These are phyloP conservation scores for Inonotus obliquus DNA, from an alignment of 1,284 basidiomycete genomes.

Conservation along the genomic window DNA sequence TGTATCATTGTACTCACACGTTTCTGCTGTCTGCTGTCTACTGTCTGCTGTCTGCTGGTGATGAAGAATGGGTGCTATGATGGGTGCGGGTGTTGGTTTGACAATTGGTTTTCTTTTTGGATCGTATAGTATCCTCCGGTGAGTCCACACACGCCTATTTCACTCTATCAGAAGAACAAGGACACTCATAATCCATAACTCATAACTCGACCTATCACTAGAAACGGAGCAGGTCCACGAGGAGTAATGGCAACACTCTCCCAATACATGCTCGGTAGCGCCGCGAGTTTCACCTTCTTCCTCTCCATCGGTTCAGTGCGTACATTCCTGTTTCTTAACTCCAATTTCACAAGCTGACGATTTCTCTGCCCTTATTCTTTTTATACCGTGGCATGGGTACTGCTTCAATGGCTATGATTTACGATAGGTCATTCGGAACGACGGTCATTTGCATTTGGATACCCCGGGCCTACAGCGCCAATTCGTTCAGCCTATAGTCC, in stretches of 20 bases:
- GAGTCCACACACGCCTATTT: neutral
- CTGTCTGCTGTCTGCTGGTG: no score
- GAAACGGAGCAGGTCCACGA: constrained; percentile 83
- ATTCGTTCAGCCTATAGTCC: constrained; percentile 46
- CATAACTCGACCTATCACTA: constrained; percentile 29
- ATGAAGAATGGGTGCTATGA: constrained; percentile 88
- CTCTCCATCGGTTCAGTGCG: constrained; percentile 78
- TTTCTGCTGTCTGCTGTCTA: constrained; percentile 16
- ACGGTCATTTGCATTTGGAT: constrained; percentile 58
- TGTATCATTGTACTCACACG: neutral
- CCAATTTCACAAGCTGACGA: neutral
- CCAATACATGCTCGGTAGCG: constrained; percentile 91
- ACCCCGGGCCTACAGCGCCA: constrained; percentile 58
- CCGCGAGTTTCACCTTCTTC: constrained; percentile 84
- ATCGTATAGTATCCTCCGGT: constrained; percentile 86
- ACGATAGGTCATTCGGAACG: constrained; percentile 82
- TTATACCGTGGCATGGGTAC: no score
- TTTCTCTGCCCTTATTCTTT: constrained; percentile 14
- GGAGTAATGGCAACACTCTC: constrained; percentile 85
- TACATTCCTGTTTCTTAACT: constrained; percentile 8
- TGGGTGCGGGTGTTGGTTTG: constrained; percentile 89
- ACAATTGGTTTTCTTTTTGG: constrained; percentile 97
- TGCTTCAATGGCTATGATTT: no score
- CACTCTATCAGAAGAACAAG: constrained; percentile 22
- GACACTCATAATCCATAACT: neutral